Base-by-base conservation (phyloP, 1,284 basidiomycete species). In the Melampsora americana region DNA sequence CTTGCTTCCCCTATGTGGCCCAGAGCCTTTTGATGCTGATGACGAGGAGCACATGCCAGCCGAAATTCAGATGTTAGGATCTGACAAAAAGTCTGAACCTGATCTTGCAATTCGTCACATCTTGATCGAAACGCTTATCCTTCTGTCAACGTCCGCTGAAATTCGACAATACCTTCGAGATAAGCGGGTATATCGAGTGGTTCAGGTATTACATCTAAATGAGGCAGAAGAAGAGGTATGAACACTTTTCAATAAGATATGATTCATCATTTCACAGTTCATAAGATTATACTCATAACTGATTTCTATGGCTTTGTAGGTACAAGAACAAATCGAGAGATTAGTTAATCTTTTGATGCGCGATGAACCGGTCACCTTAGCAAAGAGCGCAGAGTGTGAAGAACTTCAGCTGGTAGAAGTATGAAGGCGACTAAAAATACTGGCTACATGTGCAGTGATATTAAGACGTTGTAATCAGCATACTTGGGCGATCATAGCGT, bases 1-100 rank as follows among this genome's bases (percentile, higher is more conserved):
- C 12, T 86, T 99, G 0, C 87, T 95, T 4, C 95, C 95, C 0
- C 86, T 99, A 2, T 94, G 95, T 78, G 95, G 95, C 5, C 91
- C 93, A 0, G 94, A 97, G 83, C 67, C 71, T 79, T 69, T 65
- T 20, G 66, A 23, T 32, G 20, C 39, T 30, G 82, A 95, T 90
- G 92, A 94, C 75, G 92, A 95, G 85, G 95, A 98, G 80, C 88
- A 88, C 66, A 86, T 99, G 0, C 93, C 91, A 0, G 85, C 88
- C 23, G 88, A 90, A 0, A 86, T 98, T 28, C 96, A 99, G 83
- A 90, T 99, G 83, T 87, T 97, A 1, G 90, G 92, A 0, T 86
- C 89, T 0, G 89, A 89, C 23, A 98, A 98, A 84, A 88, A 85
- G 78, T 88, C 95, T 53, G 95, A 99, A 82, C 83, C 86, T 5